Percentiles rank a stretch among this genome's conserved stretches.
Evolutionary conservation across 1,139 yeast species (phyloP).

Genomic region (Candida frijolesensis): DNA sequence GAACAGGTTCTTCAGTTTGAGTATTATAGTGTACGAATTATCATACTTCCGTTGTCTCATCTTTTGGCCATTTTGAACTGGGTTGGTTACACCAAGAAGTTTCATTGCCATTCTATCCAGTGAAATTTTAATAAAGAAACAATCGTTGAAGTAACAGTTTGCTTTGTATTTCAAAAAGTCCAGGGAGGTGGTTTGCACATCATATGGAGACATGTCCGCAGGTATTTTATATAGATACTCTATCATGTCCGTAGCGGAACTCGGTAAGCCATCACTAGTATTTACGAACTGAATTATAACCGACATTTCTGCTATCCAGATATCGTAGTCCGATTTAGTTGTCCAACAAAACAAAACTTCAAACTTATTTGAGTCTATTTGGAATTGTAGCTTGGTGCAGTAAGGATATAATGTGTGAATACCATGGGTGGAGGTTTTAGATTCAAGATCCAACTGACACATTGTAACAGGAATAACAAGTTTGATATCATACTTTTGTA

Average conservation of each 20-base stretch:
- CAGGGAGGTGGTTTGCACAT: conserved; percentile 12
- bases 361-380: conserved; percentile 37
- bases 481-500: conserved; percentile 28
- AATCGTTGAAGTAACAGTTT: conserved; percentile 2
- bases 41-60: neutral
- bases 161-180: neutral
- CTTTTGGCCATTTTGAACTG: neutral
- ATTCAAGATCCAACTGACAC: conserved; percentile 29
- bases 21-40: neutral
- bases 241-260: neutral
- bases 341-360: conserved; percentile 49
- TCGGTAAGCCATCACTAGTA: conserved; percentile 1
- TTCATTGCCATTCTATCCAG: neutral
- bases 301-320: conserved; percentile 45
- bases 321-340: conserved; percentile 30
- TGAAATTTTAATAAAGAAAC: neutral
- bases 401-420: conserved; percentile 32
- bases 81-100: neutral
- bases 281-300: conserved; percentile 39
- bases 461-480: conserved; percentile 53
- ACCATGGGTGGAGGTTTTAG: conserved; percentile 37
- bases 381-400: conserved; percentile 49
- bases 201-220: conserved; percentile 17
- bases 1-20: conserved; percentile 6
- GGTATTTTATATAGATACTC: conserved; percentile 18